Base-by-base conservation (phyloP, 148 eudicot species). In the Drosera capensis region DNA sequence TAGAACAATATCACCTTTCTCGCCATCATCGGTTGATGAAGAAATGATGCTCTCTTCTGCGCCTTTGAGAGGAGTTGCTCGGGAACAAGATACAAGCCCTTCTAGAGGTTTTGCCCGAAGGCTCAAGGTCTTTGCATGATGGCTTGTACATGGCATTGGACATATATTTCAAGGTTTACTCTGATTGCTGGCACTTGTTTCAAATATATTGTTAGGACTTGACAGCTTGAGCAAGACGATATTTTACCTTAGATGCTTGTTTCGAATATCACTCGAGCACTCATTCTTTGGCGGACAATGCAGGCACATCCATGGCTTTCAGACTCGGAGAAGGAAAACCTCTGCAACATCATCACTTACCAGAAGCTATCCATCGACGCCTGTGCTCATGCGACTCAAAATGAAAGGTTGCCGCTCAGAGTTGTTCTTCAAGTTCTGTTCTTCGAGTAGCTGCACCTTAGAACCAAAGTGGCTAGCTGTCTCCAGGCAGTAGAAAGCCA, bases 331-430 rank as follows among this genome's bases (percentile, higher is more conserved):
- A 76, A 72, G 46, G 97, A 84, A 56, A 75, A 71, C 23, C 92
- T 88, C 20, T 88, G 92, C 84, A 75, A 58, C 40, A 61, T 84
- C 20, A 75, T 88, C 38, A 78, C 83, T 58, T 84, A 59, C 59
- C 93, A 78, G 62, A 84, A 80, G 52, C 87, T 88, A 44, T 88
- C 97, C 14, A 71, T 88, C n/a, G 97, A 88, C 36, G 97, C 97
- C 14, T 88, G 97, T 39, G 72, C 93, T 23, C 97, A 88, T 53
- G 97, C 97, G 34, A 83, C 97, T 7, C 95, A 84, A 57, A 88
- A 88, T 25, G 79, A 80, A 44, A 71, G 92, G 57, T 62, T 88
- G 25, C 97, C 97, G 3, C 77, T 84, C 17, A 67, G 93, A 62
- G 72, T 71, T 34, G 68, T 88, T 67, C 83, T 88, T 49, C 97